Base-by-base conservation (phyloP, 2,329 filamentous ascomycete genomes). In the Phaeosphaeria sp. region DNA sequence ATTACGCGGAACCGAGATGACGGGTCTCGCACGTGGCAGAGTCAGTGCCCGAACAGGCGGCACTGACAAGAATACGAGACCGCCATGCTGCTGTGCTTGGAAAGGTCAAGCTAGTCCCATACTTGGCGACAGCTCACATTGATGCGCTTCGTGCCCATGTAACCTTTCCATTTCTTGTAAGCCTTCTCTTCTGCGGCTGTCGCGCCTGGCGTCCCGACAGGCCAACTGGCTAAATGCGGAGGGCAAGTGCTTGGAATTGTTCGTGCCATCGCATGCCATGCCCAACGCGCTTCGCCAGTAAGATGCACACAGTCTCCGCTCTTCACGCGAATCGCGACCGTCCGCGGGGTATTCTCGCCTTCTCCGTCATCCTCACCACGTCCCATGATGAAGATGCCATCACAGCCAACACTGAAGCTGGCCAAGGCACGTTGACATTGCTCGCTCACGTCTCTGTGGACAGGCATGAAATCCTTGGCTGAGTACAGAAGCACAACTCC, bases 211-310 rank as follows among this genome's bases (percentile, higher is more conserved):
- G 73, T 76, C 8, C 74, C 73, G 3, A 74, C 67, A 17, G 93
- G 93, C 93, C 93, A 98, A 50, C 89, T 82, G 54, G 83, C 80
- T 50, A 98, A 79, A 76, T 88, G 90, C 0, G 80, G 78, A 0
- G 94, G 94, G 75, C 93, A 98, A 0, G 92, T 96, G 1, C 81
- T 86, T 47, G 88, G 86, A 45, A 97, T 74, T 2, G 97, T 90
- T 73, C 93, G 94, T 2, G 95, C 93, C 49, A 98, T 93, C 11
- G 91, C 93, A 78, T 98, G 95, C 94, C 94, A 98, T 2, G 94
- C 93, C 79, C 92, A 96, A 47, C 95, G 84, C 6, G 92, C 90
- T 58, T 89, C 84, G 25, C 90, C 86, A 49, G 87, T 89, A 90
- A 99, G 97, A 73, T 96, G 92, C 0, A 98, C 87, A 5, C 89